Percentiles rank a stretch among this genome's conserved stretches.
These are phyloP conservation scores for Astrephomene gubernaculifera DNA, from an alignment of 139 green algal species.

Conservation along the genomic window DNA sequence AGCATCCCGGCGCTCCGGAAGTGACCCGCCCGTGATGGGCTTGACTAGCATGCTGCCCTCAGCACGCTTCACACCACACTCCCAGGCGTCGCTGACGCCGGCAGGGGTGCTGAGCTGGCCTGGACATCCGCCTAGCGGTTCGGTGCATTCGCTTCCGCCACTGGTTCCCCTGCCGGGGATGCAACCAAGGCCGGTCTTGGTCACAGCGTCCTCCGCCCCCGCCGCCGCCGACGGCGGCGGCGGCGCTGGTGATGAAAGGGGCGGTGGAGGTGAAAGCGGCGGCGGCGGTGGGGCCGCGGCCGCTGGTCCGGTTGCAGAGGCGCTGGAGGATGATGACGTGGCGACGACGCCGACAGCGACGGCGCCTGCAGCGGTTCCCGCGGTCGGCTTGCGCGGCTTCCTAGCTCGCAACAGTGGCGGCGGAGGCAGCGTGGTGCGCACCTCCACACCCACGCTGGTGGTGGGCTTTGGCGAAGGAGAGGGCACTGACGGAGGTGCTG, in stretches of 20 bases:
- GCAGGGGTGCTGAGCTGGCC: neutral
- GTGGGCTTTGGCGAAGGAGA: neutral
- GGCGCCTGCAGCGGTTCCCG: neutral
- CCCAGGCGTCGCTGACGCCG: neutral
- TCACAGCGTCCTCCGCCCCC: too few relatives aligned
- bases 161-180: neutral
- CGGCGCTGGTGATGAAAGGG: neutral
- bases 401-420: neutral
- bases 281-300: neutral
- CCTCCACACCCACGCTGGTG: too few relatives aligned
- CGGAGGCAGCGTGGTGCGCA: too few relatives aligned
- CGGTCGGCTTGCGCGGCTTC: conserved; percentile 18
- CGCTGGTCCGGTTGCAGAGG: neutral
- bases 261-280: neutral
- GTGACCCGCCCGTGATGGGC: neutral
- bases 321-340: neutral
- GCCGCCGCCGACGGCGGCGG: too few relatives aligned
- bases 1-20: neutral
- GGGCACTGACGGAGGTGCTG: neutral
- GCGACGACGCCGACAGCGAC: neutral
- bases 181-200: too few relatives aligned
- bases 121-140: neutral
- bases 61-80: neutral
- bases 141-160: neutral
- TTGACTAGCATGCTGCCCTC: neutral